Base-by-base conservation (phyloP, 805 yeast species). In the Ogataea parapolymorpha region DNA sequence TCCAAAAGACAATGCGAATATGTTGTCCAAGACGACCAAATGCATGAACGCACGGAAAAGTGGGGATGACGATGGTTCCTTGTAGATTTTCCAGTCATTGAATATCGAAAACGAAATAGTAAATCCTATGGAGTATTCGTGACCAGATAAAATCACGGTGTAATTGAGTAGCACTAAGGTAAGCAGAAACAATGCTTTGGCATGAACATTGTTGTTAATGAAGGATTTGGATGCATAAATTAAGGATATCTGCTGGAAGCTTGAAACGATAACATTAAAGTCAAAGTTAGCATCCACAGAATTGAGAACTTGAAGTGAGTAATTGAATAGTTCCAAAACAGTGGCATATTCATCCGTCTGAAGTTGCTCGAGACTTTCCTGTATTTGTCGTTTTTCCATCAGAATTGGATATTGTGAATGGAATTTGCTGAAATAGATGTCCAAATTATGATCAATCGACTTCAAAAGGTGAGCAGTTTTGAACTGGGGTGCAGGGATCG, bases 121-220 rank as follows among this genome's bases (percentile, higher is more conserved):
- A 22, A 83, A 65, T 1, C 82, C 80, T 28, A 79, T 62, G 6
- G 85, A 75, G 52, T 75, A 79, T 26, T 72, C 68, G 38, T 75
- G 77, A 0, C 90, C 89, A 17, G 79, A 73, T 29, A 80, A 63
- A 2, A 80, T 62, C 8, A 80, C 69, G 8, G 78, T 62, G 52
- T 79, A 83, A 53, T 81, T 81, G 23, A 79, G 54, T 8, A 74
- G 50, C 0, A 67, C 60, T 39, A 75, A 58, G 0, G 74, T 61
- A 2, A 67, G 53, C 6, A 68, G 51, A 32, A 70, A 68, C 10
- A 71, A 49, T 9, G 64, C 31, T 35, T 53, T 63, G 16, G 61
- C 52, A 27, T 48, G 38, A 23, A 49, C 50, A 27, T 61, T 56
- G 24, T 49, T 44, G 30, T 51, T 62, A 53, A 65, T 56, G 24